phyloP scores from a whole-genome alignment of 768 basidiomycete species.

The Mycena haematopus region DNA sequence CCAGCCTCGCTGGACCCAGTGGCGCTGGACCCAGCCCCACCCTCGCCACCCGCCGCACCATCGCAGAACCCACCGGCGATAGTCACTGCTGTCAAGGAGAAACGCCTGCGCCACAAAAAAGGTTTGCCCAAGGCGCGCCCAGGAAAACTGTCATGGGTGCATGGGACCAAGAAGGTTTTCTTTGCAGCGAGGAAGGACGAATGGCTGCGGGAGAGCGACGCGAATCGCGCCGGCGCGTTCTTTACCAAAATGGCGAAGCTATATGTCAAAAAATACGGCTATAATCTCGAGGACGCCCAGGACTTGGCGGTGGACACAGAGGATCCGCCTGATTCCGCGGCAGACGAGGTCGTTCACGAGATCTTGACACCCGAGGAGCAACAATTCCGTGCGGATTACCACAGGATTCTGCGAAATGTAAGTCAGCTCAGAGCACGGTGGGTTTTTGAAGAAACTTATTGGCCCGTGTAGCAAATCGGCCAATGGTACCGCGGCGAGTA shows the following conservation, averaged over 20 bases:
- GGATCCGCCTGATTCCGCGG: constrained; percentile 1
- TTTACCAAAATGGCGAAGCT: constrained; percentile 5
- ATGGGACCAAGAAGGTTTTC: background rate
- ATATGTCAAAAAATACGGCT: background rate
- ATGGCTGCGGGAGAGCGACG: background rate
- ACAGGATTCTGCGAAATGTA: too few relatives aligned
- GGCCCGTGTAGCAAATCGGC: background rate
- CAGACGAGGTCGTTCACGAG: background rate
- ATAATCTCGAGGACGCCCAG: background rate
- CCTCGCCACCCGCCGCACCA: too few relatives aligned
- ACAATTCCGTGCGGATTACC: background rate
- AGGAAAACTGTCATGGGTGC: background rate
- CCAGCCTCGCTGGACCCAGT: too few relatives aligned
- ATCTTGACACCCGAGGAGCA: background rate
- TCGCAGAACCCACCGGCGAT: too few relatives aligned
- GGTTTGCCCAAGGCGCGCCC: background rate
- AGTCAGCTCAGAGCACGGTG: too few relatives aligned
- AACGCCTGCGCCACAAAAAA: background rate
- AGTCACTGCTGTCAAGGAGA: background rate
- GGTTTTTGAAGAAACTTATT: too few relatives aligned
- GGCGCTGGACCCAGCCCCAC: too few relatives aligned
- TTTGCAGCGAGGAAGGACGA: background rate
- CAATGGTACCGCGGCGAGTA: background rate
- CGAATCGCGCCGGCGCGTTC: background rate
- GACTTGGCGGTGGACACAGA: background rate